Base-by-base conservation (phyloP, 352 stramenopile genomes). In the Globisporangium canariense region DNA sequence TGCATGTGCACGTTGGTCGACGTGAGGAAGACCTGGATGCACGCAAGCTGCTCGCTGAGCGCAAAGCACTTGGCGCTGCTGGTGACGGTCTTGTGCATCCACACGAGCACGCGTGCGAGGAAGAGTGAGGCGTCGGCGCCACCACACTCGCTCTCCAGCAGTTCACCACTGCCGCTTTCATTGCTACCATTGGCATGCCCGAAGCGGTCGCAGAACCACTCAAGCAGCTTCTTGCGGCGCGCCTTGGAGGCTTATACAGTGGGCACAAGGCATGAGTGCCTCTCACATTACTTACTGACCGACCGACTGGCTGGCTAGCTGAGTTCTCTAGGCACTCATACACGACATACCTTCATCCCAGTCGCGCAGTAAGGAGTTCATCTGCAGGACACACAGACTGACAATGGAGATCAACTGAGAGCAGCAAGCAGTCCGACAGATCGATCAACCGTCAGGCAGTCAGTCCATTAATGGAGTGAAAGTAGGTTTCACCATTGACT, bases 271-370 rank as follows among this genome's bases (percentile, higher is more conserved):
- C 46, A 32, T 18, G 20, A 9, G 11, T 34, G 46, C 4, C 22
- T 55, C 4, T 4, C 4, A 16, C 9, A 25, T 53, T 13, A 55
- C 22, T 28, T 28, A 28, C 25, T 28, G 25, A 28, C 25, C 25
- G 25, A 28, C 25, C 25, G 25, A 28, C 25, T 40, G 36, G 40
- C 36, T 41, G 8, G 11, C 11, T 38, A 13, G 9, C 13, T 56
- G 14, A 25, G 28, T 1, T 7, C 2, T 32, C 2, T 32, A 40
- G 14, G 18, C 8, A 10, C 38, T 6, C 32, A 64, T 25, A 51
- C 18, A 20, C 25, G 47, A 63, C 14, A 1, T 58, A 91, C 83
- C 80, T 79, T 87, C 73, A 58, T 92, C 81, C 83, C 81, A 92
- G 63, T 89, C 79, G 16, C 77, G 76, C 25, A 88, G 74, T 6